These are phyloP conservation scores for Lentinula edodes DNA, from an alignment of 768 basidiomycete species.

Conservation along the genomic window DNA sequence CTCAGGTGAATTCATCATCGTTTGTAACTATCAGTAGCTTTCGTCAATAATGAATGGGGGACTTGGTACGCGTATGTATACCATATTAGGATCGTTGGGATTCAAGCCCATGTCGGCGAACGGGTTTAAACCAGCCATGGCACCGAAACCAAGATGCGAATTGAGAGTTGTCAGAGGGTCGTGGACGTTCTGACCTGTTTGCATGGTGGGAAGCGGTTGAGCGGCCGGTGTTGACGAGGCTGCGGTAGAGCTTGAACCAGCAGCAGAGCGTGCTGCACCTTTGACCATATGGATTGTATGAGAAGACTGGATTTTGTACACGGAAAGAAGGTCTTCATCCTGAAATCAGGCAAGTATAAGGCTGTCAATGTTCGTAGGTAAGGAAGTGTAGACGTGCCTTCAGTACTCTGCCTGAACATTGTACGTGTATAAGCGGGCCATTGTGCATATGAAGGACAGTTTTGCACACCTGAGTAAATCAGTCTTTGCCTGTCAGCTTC, in stretches of 20 bases:
- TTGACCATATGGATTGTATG: slow-evolving; percentile 96
- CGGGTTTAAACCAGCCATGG: slow-evolving; percentile 85
- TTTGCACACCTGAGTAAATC: slow-evolving; percentile 78
- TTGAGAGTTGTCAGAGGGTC: slow-evolving; percentile 86
- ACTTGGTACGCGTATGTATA: slow-evolving; percentile 22
- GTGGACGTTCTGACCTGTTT: slow-evolving; percentile 83
- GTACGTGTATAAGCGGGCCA: neutral
- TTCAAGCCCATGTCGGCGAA: slow-evolving; percentile 91
- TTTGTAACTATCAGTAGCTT: slow-evolving; percentile 51
- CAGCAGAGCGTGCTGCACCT: slow-evolving; percentile 55
- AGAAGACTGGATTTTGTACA: slow-evolving; percentile 85
- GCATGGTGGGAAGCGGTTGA: slow-evolving; percentile 79
- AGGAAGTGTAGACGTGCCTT: slow-evolving; percentile 39
- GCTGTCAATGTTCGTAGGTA: neutral
- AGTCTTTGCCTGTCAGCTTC: slow-evolving; percentile 83
- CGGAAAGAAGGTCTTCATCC: slow-evolving; percentile 78
- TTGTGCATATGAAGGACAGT: neutral
- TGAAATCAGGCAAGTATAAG: slow-evolving; percentile 19
- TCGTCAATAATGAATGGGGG: slow-evolving; percentile 3
- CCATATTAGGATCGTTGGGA: slow-evolving; percentile 91
- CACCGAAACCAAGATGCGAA: slow-evolving; percentile 69
- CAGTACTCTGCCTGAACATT: slow-evolving; percentile 55
- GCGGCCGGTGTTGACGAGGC: slow-evolving; percentile 35
- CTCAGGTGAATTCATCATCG: slow-evolving; percentile 80
- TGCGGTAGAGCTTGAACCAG: slow-evolving; percentile 23